Percentiles rank a stretch among this genome's conserved stretches.
Conservation (phyloP, 2,329 filamentous ascomycete species). For the Epichloe glyceriae region DNA sequence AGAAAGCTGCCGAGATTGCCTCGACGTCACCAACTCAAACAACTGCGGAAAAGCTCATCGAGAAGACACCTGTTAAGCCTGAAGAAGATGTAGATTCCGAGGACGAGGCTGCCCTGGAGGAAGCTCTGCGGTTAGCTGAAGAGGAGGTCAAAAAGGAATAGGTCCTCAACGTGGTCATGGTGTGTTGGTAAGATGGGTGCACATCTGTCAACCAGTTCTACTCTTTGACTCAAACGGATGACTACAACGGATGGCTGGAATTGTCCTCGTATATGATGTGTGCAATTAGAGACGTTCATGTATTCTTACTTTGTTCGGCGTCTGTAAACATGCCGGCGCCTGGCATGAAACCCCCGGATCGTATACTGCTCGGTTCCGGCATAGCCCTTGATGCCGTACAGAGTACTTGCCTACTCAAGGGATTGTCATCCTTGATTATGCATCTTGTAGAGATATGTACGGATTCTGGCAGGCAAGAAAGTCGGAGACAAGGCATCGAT, state of each 20-base stretch:
- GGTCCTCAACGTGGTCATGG: background rate
- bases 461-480: background rate
- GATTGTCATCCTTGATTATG: too few species aligned
- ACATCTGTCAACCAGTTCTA: too few species aligned
- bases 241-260: too few species aligned
- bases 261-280: background rate
- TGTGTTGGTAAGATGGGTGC: too few species aligned
- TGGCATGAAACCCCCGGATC: too few species aligned
- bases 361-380: too few species aligned
- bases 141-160: slow-evolving; percentile 13
- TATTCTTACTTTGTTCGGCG: background rate
- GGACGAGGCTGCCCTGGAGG: slow-evolving; percentile 25
- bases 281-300: background rate
- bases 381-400: too few species aligned
- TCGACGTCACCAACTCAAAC: slow-evolving; percentile 10
- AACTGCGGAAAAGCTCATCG: background rate
- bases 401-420: too few species aligned
- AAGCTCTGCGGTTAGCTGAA: slow-evolving; percentile 21
- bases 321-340: too few species aligned
- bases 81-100: slow-evolving; percentile 21
- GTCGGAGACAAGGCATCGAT: background rate
- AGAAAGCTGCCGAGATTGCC: slow-evolving; percentile 10
- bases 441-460: too few species aligned
- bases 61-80: background rate
- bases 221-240: too few species aligned